These are phyloP conservation scores for Miamiensis avidus DNA, from an alignment of 169 alveolate genomes.

Conservation along the genomic window DNA sequence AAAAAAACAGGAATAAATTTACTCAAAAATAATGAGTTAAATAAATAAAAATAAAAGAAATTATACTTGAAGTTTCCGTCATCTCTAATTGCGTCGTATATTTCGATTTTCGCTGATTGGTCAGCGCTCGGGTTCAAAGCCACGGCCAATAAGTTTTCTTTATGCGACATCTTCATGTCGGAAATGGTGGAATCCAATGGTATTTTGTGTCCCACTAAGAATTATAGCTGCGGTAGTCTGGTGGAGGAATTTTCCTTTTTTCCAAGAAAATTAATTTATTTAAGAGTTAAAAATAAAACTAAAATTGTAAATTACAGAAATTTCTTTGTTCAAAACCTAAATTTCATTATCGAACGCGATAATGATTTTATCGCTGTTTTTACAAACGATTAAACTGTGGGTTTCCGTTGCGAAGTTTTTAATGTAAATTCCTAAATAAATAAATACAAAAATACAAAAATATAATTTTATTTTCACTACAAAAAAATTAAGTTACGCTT, in stretches of 20 bases:
- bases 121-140: constrained; percentile 69
- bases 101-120: constrained; percentile 61
- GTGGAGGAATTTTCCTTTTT: neutral
- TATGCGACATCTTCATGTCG: constrained; percentile 75
- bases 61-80: constrained; percentile 49
- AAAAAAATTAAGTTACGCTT: neutral
- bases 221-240: too few relatives aligned
- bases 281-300: constrained; percentile 38
- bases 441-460: too few relatives aligned
- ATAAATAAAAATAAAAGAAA: too few relatives aligned
- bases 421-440: constrained; percentile 40
- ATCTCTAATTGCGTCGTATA: constrained; percentile 75
- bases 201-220: neutral
- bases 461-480: too few relatives aligned
- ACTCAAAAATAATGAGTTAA: too few relatives aligned
- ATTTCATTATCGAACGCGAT: constrained; percentile 75
- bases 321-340: constrained; percentile 60
- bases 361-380: constrained; percentile 65
- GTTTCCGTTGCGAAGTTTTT: constrained; percentile 60
- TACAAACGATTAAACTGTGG: constrained; percentile 65
- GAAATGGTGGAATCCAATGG: constrained; percentile 53
- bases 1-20: too few relatives aligned
- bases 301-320: constrained; percentile 50
- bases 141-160: constrained; percentile 75
- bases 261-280: constrained; percentile 9